phyloP scores from a whole-genome alignment of 2,329 filamentous ascomycete species.

The Fusarium sp. region DNA sequence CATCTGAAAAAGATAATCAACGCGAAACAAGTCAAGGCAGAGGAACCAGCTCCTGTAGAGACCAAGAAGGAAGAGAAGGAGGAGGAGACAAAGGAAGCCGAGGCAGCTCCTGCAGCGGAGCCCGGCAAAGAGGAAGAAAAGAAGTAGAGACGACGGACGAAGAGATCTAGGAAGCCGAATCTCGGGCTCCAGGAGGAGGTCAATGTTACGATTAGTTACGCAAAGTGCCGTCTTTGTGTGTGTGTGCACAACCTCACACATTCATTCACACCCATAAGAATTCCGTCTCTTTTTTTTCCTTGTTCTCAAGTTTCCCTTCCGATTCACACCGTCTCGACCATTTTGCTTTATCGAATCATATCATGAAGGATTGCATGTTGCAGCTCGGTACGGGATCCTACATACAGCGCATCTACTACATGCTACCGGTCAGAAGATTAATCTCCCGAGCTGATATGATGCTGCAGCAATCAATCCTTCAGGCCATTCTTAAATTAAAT shows the following conservation, averaged over 20 bases:
- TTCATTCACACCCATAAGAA: conserved; percentile 1
- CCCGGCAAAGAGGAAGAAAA: conserved; percentile 35
- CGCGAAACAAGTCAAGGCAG: conserved; percentile 61
- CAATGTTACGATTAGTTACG: conserved; percentile 19
- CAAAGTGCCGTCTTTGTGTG: conserved; percentile 11
- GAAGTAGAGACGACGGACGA: conserved; percentile 20
- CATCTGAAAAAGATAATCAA: conserved; percentile 75
- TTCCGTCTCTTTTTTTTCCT: background rate
- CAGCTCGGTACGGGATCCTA: background rate
- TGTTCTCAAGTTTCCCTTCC: background rate
- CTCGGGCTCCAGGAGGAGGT: conserved; percentile 15
- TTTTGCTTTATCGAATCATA: background rate
- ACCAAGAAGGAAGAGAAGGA: conserved; percentile 22
- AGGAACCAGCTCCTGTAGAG: conserved; percentile 23
- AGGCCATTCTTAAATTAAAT: background rate
- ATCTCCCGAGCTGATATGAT: background rate
- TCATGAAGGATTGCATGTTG: background rate
- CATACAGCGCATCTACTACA: background rate
- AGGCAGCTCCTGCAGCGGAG: conserved; percentile 28
- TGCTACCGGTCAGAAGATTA: conserved; percentile 8
- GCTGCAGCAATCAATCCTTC: background rate
- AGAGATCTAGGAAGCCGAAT: conserved; percentile 8
- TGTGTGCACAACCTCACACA: background rate
- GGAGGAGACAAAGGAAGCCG: conserved; percentile 20
- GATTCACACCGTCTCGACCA: background rate